These are phyloP conservation scores for Gillenia trifoliata DNA, from an alignment of 306 rosid species.

Conservation along the genomic window DNA sequence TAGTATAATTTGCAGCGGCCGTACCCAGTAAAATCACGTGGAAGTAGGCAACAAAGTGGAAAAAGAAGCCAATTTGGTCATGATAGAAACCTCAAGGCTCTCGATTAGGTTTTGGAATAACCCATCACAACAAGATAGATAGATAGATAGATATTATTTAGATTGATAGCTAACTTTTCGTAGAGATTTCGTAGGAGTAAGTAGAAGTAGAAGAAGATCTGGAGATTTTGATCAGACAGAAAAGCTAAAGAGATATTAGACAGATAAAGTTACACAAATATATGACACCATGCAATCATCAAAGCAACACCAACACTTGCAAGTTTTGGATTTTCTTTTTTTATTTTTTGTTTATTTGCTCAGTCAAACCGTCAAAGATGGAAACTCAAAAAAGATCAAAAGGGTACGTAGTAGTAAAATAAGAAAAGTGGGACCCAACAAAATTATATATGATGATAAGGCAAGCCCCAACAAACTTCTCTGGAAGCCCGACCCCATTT, in stretches of 20 bases:
- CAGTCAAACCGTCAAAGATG: slow-evolving; percentile 23
- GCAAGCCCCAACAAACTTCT: slow-evolving; percentile 26
- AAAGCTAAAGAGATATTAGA: slow-evolving; percentile 13
- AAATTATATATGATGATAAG: neutral
- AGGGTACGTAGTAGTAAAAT: neutral
- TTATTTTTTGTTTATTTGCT: neutral
- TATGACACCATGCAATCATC: slow-evolving; percentile 28
- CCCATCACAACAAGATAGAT: slow-evolving; percentile 8
- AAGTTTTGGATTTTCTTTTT: neutral
- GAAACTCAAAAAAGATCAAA: neutral
- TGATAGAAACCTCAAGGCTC: slow-evolving; percentile 41
- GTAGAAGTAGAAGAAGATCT: slow-evolving; percentile 21
- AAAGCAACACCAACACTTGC: slow-evolving; percentile 20
- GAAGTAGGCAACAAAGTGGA: slow-evolving; percentile 26
- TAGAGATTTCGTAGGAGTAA: neutral
- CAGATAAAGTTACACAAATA: slow-evolving; percentile 11
- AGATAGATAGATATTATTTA: neutral
- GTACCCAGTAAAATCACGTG: slow-evolving; percentile 61
- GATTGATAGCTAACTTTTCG: slow-evolving; percentile 20
- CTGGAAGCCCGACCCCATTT: slow-evolving; percentile 24
- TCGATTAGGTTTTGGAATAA: slow-evolving; percentile 24
- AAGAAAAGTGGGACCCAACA: neutral
- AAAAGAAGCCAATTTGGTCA: slow-evolving; percentile 38
- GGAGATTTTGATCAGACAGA: slow-evolving; percentile 28
- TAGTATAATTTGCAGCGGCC: slow-evolving; percentile 8